Base-by-base conservation (phyloP, 2,329 filamentous ascomycete species). In the Leptographium procerum region DNA sequence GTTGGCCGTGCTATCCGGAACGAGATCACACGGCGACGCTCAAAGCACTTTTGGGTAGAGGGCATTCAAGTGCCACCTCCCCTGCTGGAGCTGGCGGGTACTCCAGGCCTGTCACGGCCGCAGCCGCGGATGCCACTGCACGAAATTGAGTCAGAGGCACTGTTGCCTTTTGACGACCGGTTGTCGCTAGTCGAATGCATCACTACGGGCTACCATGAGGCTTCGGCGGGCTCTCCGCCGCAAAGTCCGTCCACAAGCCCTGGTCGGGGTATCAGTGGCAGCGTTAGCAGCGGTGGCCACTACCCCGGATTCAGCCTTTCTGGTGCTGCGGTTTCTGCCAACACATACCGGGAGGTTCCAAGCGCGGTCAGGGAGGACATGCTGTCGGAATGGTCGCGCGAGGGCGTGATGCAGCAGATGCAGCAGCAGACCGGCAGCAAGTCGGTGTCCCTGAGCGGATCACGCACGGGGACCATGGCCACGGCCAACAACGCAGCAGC, bases 301-400 rank as follows among this genome's bases (percentile, higher is more conserved):
- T 29, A 26, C 31, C 22, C 16, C n/a, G 40, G 54, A 14, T 22
- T 22, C 28, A 26, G 28, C 9, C 8, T 40, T 6, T 36, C 24
- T 4, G 36, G 22, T 14, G n/a, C 47, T 6, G 24, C 22, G 2
- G 40, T n/a, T 1, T 11, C 56, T 1, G 60, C 69, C 56, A 69
- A 75, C 24, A 11, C 16, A 26, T 66, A 67, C 40, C 70, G 73
- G n/a, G 79, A 85, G 59, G 74, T 96, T 2, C 87, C 90, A 0
- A 69, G 75, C 19, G 77, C 76, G 31, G 82, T 90, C 64, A 84
- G 80, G 63, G 88, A 94, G 61, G 81, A 89, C 64, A 88, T 96
- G 81, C 74, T 90, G 59, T 76, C 81, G 24, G 82, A 88, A 53
- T 96, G 92, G 92, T 87, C 84, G 45, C 85, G 85, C 66, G 91